Evolutionary conservation across 208 protist genomes (phyloP).

Genomic region (Crithidia fasciculata): DNA sequence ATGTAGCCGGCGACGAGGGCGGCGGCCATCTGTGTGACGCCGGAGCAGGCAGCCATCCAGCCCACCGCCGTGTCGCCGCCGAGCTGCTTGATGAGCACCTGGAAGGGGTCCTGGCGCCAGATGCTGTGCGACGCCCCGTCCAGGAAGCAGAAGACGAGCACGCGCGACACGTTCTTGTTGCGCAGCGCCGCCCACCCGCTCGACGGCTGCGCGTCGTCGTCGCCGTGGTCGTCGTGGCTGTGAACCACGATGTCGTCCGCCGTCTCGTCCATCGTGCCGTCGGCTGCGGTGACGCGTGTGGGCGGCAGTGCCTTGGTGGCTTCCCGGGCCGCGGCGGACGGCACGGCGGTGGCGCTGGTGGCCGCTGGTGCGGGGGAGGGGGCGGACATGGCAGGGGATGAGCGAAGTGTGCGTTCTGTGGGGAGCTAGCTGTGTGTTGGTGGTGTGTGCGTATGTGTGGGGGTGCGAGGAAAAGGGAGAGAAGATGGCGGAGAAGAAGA

Average conservation of each 20-base stretch:
- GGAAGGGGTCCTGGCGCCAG: constrained; percentile 49
- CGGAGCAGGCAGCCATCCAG: constrained; percentile 39
- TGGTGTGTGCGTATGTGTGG: no score
- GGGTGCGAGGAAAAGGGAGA: background rate
- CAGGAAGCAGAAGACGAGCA: constrained; percentile 39
- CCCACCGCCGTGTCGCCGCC: constrained; percentile 29
- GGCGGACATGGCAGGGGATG: background rate
- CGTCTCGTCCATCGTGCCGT: background rate
- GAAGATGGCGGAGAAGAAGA: background rate
- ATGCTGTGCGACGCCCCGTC: constrained; percentile 51
- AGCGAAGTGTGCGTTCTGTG: no score
- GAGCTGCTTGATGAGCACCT: constrained; percentile 50
- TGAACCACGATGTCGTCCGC: constrained; percentile 1
- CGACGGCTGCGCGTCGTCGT: constrained; percentile 1
- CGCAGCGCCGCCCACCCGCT: constrained; percentile 5
- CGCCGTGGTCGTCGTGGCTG: constrained; percentile 7
- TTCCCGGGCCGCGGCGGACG: no score
- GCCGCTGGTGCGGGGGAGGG: background rate
- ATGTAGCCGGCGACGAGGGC: constrained; percentile 40
- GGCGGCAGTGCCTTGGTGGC: no score
- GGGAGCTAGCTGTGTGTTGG: no score
- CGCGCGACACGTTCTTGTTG: constrained; percentile 26
- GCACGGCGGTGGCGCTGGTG: no score
- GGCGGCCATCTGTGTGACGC: constrained; percentile 47
- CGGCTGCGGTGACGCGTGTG: background rate